A percentile compares a stretch with the other conserved stretches of the same genome.
phyloP scores from a whole-genome alignment of 2,329 filamentous ascomycete genomes.

The Nemania sp. region DNA sequence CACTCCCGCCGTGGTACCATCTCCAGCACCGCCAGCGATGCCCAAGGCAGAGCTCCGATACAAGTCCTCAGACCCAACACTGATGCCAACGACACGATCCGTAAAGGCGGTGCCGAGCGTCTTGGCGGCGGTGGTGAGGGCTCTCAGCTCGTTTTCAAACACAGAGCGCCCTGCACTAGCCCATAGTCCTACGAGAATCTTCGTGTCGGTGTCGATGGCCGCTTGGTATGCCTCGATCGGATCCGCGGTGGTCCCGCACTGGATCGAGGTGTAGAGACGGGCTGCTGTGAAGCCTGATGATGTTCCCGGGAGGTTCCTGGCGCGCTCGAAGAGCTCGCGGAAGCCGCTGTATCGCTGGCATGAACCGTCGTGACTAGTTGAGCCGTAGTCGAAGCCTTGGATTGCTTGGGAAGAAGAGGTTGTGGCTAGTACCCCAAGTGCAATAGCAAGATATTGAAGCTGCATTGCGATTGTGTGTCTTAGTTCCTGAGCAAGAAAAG shows the following conservation, averaged over 20 bases:
- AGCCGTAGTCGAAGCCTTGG: slow-evolving; percentile 61
- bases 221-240: slow-evolving; percentile 49
- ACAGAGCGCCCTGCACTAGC: slow-evolving; percentile 45
- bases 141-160: slow-evolving; percentile 48
- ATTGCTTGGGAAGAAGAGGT: slow-evolving; percentile 39
- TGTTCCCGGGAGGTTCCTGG: slow-evolving; percentile 55
- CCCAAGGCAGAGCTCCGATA: slow-evolving; percentile 48
- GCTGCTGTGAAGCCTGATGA: slow-evolving; percentile 58
- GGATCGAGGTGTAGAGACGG: slow-evolving; percentile 56
- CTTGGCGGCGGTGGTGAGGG: slow-evolving; percentile 42
- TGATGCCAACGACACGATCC: slow-evolving; percentile 47
- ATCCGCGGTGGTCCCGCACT: slow-evolving; percentile 49
- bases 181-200: slow-evolving; percentile 48
- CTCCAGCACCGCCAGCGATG: slow-evolving; percentile 44
- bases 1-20: slow-evolving; percentile 45
- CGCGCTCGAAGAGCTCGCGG: slow-evolving; percentile 58
- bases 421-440: slow-evolving; percentile 35
- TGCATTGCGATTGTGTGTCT: slow-evolving; percentile 37
- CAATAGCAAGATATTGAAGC: slow-evolving; percentile 33
- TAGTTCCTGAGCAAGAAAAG: background rate
- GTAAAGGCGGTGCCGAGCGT: slow-evolving; percentile 45
- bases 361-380: slow-evolving; percentile 55
- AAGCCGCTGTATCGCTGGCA: slow-evolving; percentile 58
- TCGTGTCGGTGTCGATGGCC: slow-evolving; percentile 49
- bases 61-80: slow-evolving; percentile 50